phyloP scores from a whole-genome alignment of 2,329 filamentous ascomycete species.

The Onygenales sp. region DNA sequence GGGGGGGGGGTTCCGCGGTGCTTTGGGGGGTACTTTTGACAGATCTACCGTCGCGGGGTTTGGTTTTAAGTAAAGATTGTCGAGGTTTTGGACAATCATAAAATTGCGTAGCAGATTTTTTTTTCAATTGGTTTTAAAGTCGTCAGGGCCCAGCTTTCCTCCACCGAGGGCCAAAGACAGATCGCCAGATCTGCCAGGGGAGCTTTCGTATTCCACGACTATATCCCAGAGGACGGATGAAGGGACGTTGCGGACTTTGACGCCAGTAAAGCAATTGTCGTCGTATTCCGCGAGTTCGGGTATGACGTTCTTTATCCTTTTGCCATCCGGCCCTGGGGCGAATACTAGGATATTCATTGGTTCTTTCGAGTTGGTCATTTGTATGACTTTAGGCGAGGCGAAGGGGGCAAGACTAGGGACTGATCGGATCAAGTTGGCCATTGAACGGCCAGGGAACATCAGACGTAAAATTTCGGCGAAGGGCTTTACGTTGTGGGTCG shows the following conservation, averaged over 20 bases:
- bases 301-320: background rate
- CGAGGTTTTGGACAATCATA: background rate
- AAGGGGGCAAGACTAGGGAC: conserved; percentile 25
- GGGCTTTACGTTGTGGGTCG: conserved; percentile 10
- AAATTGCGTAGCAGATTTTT: background rate
- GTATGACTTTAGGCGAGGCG: conserved; percentile 13
- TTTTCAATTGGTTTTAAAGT: background rate
- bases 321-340: background rate
- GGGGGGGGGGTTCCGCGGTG: background rate
- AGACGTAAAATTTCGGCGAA: conserved; percentile 17
- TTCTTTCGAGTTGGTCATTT: conserved; percentile 5
- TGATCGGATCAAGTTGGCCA: conserved; percentile 22
- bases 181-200: conserved; percentile 15
- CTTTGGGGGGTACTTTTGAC: background rate
- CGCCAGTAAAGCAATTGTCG: conserved; percentile 15
- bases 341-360: background rate
- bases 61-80: too few relatives aligned
- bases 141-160: background rate
- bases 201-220: conserved; percentile 26
- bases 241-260: conserved; percentile 21
- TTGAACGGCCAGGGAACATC: conserved; percentile 22
- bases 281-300: conserved; percentile 7
- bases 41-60: too few relatives aligned
- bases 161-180: conserved; percentile 8
- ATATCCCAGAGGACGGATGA: conserved; percentile 25